phyloP scores from a whole-genome alignment of 2,329 filamentous ascomycete genomes.

The Erysiphe pulchra region DNA sequence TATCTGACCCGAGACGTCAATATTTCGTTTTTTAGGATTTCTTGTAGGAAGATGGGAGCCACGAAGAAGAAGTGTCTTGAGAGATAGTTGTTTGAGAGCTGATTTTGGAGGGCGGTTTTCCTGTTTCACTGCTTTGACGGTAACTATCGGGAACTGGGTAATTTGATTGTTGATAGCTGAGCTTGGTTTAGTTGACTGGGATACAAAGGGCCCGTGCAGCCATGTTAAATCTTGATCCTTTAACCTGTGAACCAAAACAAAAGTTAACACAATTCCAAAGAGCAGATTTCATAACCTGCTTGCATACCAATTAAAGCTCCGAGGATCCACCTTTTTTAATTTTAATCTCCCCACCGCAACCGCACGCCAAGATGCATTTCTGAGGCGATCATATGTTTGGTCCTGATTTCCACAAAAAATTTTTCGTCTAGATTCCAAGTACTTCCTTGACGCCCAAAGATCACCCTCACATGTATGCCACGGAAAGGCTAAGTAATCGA shows the following conservation, averaged over 20 bases:
- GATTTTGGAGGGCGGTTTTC: not conserved
- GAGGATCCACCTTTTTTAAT: conserved; percentile 67
- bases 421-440: conserved; percentile 56
- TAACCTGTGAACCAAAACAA: conserved; percentile 1
- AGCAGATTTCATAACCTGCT: not conserved
- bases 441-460: conserved; percentile 92
- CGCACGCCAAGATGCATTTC: conserved; percentile 92
- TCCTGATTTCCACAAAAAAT: conserved; percentile 45
- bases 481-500: conserved; percentile 88
- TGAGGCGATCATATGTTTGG: conserved; percentile 31
- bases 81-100: conserved; percentile 3
- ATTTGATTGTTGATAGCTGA: no score
- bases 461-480: conserved; percentile 71
- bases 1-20: not conserved
- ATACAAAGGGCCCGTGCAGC: conserved; percentile 4
- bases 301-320: conserved; percentile 74
- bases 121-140: not conserved
- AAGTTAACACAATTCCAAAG: not conserved
- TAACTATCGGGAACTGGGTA: no score
- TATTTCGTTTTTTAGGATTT: not conserved
- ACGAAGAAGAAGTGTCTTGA: conserved; percentile 3
- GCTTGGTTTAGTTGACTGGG: no score
- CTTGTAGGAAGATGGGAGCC: conserved; percentile 1
- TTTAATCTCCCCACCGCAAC: conserved; percentile 87
- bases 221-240: conserved; percentile 4